Evolutionary conservation across 106 monocot genomes (phyloP), one percentile per base, ranked within the genome.

Genomic region (Iris macrosiphon): DNA sequence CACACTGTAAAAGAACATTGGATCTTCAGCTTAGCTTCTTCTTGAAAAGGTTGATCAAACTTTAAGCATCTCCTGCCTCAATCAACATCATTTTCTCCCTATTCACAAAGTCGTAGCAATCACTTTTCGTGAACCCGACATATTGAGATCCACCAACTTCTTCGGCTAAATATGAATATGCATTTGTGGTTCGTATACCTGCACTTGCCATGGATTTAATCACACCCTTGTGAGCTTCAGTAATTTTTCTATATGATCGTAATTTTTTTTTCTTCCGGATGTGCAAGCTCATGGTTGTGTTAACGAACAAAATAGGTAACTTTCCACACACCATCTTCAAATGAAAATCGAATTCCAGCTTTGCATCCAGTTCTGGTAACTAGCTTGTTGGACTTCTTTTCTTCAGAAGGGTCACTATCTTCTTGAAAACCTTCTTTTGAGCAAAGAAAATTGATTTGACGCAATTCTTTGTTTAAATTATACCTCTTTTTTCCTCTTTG

Each of bases 1-100:
- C n/a, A n/a, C n/a, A n/a, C n/a, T n/a, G n/a, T n/a, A 73, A 60
- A 66, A 65, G 24, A 73, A 66, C 73, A 67, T 74, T 5, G 66
- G 49, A 35, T 74, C 66, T 50, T 66, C 60, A 30, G 46, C 66
- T n/a, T 45, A n/a, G 38, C 31, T 40, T 65, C 10, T 57, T 37
- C 27, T 66, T 66, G 50, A 73, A 73, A 37, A 64, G 29, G 17
- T 42, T 66, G 18, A 66, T 40, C 26, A 60, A 41, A 31, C 52
- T 54, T 46, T 74, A 54, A 0, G 45, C 39, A n/a, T 74, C 73
- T 21, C 34, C 52, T 15, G 60, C 45, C 13, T 67, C 61, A 37
- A 74, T 61, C 45, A 67, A 12, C 1, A 4, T 66, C 24, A 59
- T n/a, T 8, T 40, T 52, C 22, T 41, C 46, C 41, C 39, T 51